Conservation (phyloP, 768 basidiomycete genomes). For the Tephrocybe sp. region DNA sequence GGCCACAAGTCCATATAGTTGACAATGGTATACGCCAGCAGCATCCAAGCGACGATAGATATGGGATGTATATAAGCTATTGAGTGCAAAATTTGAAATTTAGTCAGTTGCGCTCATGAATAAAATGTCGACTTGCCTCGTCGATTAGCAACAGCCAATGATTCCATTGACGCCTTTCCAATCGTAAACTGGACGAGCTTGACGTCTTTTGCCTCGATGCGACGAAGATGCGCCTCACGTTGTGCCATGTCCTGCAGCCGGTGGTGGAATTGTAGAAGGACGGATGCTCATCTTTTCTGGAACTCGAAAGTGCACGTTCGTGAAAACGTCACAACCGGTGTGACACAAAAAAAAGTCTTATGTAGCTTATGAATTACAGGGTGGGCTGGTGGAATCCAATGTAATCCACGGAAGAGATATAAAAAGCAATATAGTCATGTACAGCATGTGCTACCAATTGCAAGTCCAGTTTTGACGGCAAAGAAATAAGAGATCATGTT, state of each 20-base stretch:
- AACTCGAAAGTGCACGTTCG: neutral
- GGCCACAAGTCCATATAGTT: slow-evolving; percentile 73
- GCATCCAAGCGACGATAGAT: slow-evolving; percentile 61
- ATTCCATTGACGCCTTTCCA: slow-evolving; percentile 66
- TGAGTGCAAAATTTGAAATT: slow-evolving; percentile 3
- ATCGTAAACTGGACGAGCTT: slow-evolving; percentile 64
- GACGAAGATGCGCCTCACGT: slow-evolving; percentile 52
- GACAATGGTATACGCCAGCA: slow-evolving; percentile 56
- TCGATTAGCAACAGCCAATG: slow-evolving; percentile 66
- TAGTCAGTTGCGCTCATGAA: neutral
- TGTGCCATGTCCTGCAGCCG: slow-evolving; percentile 34
- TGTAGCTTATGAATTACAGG: too few species aligned
- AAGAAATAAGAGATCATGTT: too few species aligned
- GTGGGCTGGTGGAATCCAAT: too few species aligned
- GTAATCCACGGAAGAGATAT: too few species aligned
- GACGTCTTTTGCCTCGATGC: slow-evolving; percentile 48
- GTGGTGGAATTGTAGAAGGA: slow-evolving; percentile 3
- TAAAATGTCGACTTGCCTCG: slow-evolving; percentile 37
- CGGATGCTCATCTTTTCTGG: slow-evolving; percentile 20
- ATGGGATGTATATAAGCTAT: slow-evolving; percentile 59
- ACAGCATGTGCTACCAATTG: too few species aligned
- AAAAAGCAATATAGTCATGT: too few species aligned
- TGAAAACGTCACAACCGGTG: neutral
- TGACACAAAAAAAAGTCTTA: neutral
- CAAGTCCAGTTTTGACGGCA: too few species aligned